Evolutionary conservation across 2,329 filamentous ascomycete genomes (phyloP), one percentile per base, ranked within the genome.

Genomic region (Aspergillus fructus): DNA sequence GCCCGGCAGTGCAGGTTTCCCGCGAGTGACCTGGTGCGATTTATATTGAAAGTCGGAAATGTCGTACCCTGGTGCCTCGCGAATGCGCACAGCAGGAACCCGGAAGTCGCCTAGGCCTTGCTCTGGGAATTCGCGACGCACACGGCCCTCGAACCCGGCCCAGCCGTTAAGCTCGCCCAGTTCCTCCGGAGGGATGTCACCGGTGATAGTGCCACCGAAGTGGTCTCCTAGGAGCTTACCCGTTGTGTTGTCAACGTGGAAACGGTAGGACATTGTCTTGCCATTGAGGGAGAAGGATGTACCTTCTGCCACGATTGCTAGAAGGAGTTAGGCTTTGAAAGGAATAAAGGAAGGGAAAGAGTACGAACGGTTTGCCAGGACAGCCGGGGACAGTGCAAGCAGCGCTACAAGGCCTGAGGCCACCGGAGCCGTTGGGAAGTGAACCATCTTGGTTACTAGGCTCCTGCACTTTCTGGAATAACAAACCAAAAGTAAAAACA

Each of bases 91-190:
- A 0, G 86, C 85, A 0, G 86, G 86, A 2, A 81, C 73, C 3
- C 86, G 80, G 61, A 86, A 85, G 65, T 89, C 86, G n/a, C 85
- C 85, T 7, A 85, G 79, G 1, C 86, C 85, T 4, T 85, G 73
- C 58, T 89, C 85, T 2, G 86, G 86, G 53, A 86, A 87, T 66
- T 88, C 86, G 27, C 86, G 81, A n/a, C 83, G 79, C 15, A 80
- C 67, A 42, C 82, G 83, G 11, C 79, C 80, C 34, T 79, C 69
- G 49, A 76, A 66, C 37, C 79, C 72, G 34, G 79, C 74, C 85
- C 85, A 88, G 45, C 86, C 86, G 17, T 78, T 68, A 4, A 70
- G 55, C 0, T 59, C 68, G 24, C 24, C 24, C 5, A 24, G 24
- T 4, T 61, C 66, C 37, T 78, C 74, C 1, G 76, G 73, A 0